phyloP scores from a whole-genome alignment of 2,329 filamentous ascomycete species.

The Colletotrichum horii region DNA sequence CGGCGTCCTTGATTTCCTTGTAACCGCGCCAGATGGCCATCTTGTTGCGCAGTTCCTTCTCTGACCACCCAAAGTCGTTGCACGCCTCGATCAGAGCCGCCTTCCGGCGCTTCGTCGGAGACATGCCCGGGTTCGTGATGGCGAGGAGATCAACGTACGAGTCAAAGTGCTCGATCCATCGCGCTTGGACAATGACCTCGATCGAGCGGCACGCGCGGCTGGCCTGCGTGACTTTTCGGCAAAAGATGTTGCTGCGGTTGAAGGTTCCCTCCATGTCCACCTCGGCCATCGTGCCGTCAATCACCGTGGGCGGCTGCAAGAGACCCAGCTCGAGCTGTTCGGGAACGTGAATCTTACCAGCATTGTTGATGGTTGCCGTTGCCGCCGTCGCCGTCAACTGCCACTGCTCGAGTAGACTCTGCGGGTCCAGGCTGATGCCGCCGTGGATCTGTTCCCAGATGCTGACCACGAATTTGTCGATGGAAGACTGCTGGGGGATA shows the following conservation, averaged over 20 bases:
- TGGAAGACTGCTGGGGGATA: constrained; percentile 19
- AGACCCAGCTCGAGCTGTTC: constrained; percentile 17
- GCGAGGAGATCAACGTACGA: constrained; percentile 49
- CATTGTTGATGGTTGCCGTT: constrained; percentile 23
- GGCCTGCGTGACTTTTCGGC: constrained; percentile 39
- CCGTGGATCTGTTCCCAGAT: constrained; percentile 39
- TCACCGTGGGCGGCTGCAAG: constrained; percentile 14
- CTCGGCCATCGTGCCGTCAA: not conserved
- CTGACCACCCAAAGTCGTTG: constrained; percentile 57
- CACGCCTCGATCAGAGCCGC: constrained; percentile 58
- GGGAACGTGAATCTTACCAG: constrained; percentile 11
- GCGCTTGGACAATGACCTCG: constrained; percentile 63
- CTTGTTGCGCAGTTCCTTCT: constrained; percentile 61
- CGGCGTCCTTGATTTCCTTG: constrained; percentile 61
- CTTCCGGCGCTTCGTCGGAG: constrained; percentile 54
- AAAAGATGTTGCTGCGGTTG: constrained; percentile 34
- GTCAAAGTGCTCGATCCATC: constrained; percentile 61
- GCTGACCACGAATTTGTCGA: constrained; percentile 34
- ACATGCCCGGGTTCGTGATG: constrained; percentile 42
- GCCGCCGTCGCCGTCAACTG: constrained; percentile 22
- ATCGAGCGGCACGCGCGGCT: constrained; percentile 59
- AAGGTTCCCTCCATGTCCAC: constrained; percentile 26
- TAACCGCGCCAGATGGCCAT: constrained; percentile 60
- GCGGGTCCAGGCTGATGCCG: constrained; percentile 31
- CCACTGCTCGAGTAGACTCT: constrained; percentile 31